Conservation (phyloP, 164 flowering plant genomes). For the Dillenia suffruticosa region DNA sequence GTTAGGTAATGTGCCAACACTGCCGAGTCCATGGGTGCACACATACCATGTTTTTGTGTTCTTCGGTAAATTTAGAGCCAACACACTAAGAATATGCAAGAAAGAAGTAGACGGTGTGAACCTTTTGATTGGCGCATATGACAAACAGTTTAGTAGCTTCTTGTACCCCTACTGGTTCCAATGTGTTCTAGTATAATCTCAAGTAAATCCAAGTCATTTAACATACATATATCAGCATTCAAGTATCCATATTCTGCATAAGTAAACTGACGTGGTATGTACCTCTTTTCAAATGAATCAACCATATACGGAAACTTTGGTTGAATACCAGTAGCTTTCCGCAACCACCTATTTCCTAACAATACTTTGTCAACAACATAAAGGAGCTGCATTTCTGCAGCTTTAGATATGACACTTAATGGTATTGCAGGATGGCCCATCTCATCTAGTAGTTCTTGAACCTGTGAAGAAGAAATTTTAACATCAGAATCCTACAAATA, state of each 20-base stretch:
- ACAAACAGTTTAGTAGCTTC: no score
- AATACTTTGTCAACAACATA: slow-evolving; percentile 77
- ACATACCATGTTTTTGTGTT: no score
- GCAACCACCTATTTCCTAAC: slow-evolving; percentile 89
- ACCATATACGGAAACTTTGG: slow-evolving; percentile 92
- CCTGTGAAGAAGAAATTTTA: slow-evolving; percentile 34
- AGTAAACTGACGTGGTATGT: slow-evolving; percentile 1
- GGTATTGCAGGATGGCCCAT: slow-evolving; percentile 79
- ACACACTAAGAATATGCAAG: no score
- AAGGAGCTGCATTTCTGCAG: slow-evolving; percentile 80
- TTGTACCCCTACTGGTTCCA: no score
- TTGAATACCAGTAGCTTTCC: slow-evolving; percentile 92
- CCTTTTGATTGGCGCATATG: no score
- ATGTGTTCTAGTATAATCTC: no score
- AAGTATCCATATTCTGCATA: neutral
- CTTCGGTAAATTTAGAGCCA: no score
- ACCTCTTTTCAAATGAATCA: slow-evolving; percentile 93
- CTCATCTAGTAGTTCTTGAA: slow-evolving; percentile 82
- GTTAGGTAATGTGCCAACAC: no score
- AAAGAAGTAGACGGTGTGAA: no score
- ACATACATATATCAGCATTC: neutral
- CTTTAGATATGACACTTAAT: slow-evolving; percentile 81
- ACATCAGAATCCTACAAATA: no score
- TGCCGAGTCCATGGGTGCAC: no score
- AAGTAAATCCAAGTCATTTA: neutral